Evolutionary conservation across 768 basidiomycete species (phyloP).

Genomic region (Scleroderma citrinum): DNA sequence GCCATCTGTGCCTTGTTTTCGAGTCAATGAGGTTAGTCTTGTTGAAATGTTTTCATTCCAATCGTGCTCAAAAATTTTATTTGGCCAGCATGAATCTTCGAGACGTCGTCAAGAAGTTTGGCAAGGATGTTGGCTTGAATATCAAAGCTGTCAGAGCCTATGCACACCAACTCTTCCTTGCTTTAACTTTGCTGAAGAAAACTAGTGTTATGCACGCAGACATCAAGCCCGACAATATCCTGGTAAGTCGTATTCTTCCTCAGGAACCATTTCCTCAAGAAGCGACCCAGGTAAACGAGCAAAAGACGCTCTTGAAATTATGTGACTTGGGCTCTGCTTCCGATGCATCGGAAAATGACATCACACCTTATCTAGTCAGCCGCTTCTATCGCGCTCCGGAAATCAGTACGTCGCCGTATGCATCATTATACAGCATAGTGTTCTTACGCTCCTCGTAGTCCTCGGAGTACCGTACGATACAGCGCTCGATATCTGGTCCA

Average conservation of each 20-base stretch:
- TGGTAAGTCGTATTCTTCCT: slow-evolving; percentile 47
- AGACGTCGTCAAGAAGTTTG: slow-evolving; percentile 96
- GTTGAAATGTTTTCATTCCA: not conserved
- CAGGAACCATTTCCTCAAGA: slow-evolving; percentile 9
- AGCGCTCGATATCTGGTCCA: slow-evolving; percentile 92
- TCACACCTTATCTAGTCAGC: slow-evolving; percentile 96
- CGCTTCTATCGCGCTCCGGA: slow-evolving; percentile 98
- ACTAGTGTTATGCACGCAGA: slow-evolving; percentile 96
- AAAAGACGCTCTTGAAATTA: slow-evolving; percentile 87
- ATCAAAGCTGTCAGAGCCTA: slow-evolving; percentile 98
- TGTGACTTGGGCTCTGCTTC: slow-evolving; percentile 98
- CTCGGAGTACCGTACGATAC: slow-evolving; percentile 94
- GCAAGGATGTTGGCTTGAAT: slow-evolving; percentile 95
- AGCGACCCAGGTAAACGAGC: slow-evolving; percentile 76
- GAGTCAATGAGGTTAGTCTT: slow-evolving; percentile 77
- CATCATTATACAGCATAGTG: slow-evolving; percentile 1
- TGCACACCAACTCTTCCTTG: slow-evolving; percentile 91
- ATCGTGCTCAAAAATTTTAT: slow-evolving; percentile 5
- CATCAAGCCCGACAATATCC: slow-evolving; percentile 96
- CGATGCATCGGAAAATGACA: slow-evolving; percentile 91
- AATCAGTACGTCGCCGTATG: slow-evolving; percentile 64
- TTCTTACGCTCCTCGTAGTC: slow-evolving; percentile 44
- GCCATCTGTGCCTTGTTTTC: slow-evolving; percentile 94
- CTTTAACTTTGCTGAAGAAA: slow-evolving; percentile 79
- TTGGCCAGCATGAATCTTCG: slow-evolving; percentile 87